Evolutionary conservation across 176 grass and related monocot species (phyloP).

Genomic region (Aegilops longissima): DNA sequence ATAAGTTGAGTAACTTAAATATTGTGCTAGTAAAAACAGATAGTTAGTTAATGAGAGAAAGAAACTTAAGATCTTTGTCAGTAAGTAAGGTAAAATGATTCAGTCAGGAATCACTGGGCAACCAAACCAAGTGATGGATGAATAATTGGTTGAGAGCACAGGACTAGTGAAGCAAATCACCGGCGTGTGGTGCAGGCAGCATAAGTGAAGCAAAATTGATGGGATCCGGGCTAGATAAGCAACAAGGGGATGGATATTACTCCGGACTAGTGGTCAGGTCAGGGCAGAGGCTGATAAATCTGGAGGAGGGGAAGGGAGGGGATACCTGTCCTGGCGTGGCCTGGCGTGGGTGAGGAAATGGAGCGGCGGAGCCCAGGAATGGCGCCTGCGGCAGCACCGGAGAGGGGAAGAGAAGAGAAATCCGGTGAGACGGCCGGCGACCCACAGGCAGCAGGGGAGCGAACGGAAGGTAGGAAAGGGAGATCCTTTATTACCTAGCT

Average conservation of each 20-base stretch:
- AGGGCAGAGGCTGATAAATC: too few relatives aligned
- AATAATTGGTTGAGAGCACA: too few relatives aligned
- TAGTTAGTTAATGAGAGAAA: too few relatives aligned
- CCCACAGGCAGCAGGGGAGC: not conserved
- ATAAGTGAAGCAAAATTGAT: not conserved
- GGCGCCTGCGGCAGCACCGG: not conserved
- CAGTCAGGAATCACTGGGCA: too few relatives aligned
- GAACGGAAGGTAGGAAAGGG: too few relatives aligned
- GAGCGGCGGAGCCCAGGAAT: not conserved
- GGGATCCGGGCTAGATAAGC: not conserved
- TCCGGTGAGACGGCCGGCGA: not conserved
- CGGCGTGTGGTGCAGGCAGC: too few relatives aligned
- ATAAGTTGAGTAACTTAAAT: not conserved
- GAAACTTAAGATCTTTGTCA: too few relatives aligned
- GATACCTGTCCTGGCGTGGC: too few relatives aligned
- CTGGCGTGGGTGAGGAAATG: not conserved
- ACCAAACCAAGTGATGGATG: too few relatives aligned
- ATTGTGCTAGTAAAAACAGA: too few relatives aligned
- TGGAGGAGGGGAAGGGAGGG: too few relatives aligned
- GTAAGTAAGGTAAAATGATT: not conserved
- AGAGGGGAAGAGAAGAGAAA: not conserved
- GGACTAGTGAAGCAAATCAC: too few relatives aligned
- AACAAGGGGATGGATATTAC: not conserved
- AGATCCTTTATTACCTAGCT: not conserved
- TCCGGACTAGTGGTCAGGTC: not conserved